phyloP scores from a whole-genome alignment of 352 stramenopile species.

The Phytophthora idaei region DNA sequence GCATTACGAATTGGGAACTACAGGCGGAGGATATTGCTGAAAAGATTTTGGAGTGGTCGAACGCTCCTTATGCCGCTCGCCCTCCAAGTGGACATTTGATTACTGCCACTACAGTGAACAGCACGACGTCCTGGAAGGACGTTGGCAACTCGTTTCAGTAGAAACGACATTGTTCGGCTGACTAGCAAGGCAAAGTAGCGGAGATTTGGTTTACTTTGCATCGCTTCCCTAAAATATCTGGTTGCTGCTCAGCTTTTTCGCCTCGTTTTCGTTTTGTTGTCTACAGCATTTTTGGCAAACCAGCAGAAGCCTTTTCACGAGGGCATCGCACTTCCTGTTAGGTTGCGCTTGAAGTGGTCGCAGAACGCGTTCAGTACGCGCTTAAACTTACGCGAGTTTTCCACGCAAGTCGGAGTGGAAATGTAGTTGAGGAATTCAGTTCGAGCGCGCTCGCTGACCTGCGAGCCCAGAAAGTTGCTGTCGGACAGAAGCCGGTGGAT shows the following conservation, averaged over 20 bases:
- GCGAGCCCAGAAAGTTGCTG: slow-evolving; percentile 62
- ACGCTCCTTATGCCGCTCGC: slow-evolving; percentile 41
- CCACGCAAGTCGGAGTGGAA: slow-evolving; percentile 59
- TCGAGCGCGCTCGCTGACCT: slow-evolving; percentile 57
- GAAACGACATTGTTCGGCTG: slow-evolving; percentile 13
- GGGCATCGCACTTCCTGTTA: slow-evolving; percentile 29
- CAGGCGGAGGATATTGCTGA: slow-evolving; percentile 72
- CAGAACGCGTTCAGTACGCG: slow-evolving; percentile 78
- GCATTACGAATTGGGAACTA: slow-evolving; percentile 1
- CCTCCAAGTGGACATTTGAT: slow-evolving; percentile 74
- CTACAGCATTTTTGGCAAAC: neutral
- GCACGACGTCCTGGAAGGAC: slow-evolving; percentile 67
- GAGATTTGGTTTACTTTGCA: slow-evolving; percentile 9
- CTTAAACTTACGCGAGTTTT: slow-evolving; percentile 84
- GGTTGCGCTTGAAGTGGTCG: slow-evolving; percentile 74
- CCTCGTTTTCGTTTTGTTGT: neutral
- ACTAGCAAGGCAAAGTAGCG: slow-evolving; percentile 7
- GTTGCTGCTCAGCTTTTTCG: neutral
- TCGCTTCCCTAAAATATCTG: slow-evolving; percentile 22
- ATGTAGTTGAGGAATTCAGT: slow-evolving; percentile 67
- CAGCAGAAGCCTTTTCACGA: slow-evolving; percentile 11
- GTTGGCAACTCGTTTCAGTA: slow-evolving; percentile 75
- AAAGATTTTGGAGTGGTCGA: slow-evolving; percentile 80
- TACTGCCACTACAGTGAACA: slow-evolving; percentile 64
- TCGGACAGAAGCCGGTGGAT: slow-evolving; percentile 63